Conservation (phyloP, 352 stramenopile genomes). For the Pythium apleroticum region DNA sequence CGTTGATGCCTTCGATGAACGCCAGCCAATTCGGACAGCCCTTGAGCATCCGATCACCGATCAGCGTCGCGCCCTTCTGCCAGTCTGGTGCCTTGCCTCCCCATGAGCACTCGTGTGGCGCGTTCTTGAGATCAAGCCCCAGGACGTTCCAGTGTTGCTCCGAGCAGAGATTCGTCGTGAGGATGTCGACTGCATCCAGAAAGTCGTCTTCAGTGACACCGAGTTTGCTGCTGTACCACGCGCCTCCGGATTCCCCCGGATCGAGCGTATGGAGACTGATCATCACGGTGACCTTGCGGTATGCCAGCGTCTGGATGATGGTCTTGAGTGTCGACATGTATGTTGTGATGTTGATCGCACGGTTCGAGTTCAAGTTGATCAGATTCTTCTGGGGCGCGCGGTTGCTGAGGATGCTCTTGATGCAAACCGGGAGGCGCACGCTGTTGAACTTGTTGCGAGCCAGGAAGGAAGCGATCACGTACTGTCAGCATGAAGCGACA, state of each 20-base stretch:
- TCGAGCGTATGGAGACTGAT: constrained; percentile 75
- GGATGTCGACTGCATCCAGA: constrained; percentile 47
- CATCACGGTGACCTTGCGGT: constrained; percentile 70
- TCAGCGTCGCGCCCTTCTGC: constrained; percentile 54
- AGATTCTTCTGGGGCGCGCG: constrained; percentile 48
- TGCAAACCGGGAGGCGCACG: constrained; percentile 61
- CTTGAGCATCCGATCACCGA: constrained; percentile 72
- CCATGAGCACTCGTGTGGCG: constrained; percentile 66
- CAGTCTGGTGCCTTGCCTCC: constrained; percentile 53
- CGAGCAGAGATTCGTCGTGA: constrained; percentile 63
- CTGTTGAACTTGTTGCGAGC: constrained; percentile 85
- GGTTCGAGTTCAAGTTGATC: constrained; percentile 72
- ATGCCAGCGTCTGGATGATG: constrained; percentile 64
- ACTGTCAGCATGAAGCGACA: too few relatives aligned
- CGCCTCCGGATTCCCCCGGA: constrained; percentile 50
- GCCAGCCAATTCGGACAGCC: constrained; percentile 76
- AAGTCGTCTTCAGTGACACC: constrained; percentile 48
- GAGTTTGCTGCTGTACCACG: constrained; percentile 66
- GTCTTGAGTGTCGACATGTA: constrained; percentile 77
- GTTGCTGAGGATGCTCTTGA: constrained; percentile 74
- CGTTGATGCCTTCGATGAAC: constrained; percentile 73
- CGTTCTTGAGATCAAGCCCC: constrained; percentile 82
- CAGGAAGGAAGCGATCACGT: constrained; percentile 75
- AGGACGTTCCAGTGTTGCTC: constrained; percentile 82
- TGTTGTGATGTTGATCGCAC: constrained; percentile 64